Base-by-base conservation (phyloP, 1,284 basidiomycete genomes). In the Erythrobasidium hasegawianum region DNA sequence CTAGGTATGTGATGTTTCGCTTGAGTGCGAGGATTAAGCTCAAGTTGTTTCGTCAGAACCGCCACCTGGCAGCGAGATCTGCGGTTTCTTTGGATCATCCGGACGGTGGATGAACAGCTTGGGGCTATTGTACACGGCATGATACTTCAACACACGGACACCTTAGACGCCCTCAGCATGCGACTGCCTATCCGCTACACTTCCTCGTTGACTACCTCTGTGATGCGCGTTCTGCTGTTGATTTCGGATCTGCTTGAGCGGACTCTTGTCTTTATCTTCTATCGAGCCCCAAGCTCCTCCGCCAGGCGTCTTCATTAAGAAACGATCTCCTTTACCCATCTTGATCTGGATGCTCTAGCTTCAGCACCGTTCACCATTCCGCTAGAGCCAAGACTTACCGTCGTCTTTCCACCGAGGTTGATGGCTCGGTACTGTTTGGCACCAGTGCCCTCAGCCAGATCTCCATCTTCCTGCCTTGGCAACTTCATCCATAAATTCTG, bases 381-480 rank as follows among this genome's bases (percentile, higher is more conserved):
- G 24, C 8, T 7, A 16, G 8, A 22, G 16, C 50, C 3, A 29
- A 47, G 14, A 16, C 50, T 84, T 50, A 93, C 84, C 0, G 89
- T 90, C 50, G 87, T 88, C 77, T 97, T 97, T 8, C 93, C 91
- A n/a, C 93, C 92, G 45, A 97, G 85, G 75, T 94, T 96, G 74
- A 97, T 87, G 39, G 84, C 80, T 20, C 91, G 81, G 18, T 83
- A 58, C 11, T 29, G 33, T 39, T 54, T 59, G 7, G 52, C 45
- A 52, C 60, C 68, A 18, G 27, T 49, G 11, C 67, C 60, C 27
- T 67, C 60, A 43, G 67, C 58, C 24, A 66, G 45, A 43, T 69
- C 68, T 0, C 86, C 86, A 71, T 91, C 89, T 71, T 83, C 84
- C 68, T 81, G 74, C 20, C 88, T 83, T 40, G 84, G 80, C 72